A percentile compares a stretch with the other conserved stretches of the same genome.
phyloP scores from a whole-genome alignment of 2,329 filamentous ascomycete species.

The Exophiala oligosperma region DNA sequence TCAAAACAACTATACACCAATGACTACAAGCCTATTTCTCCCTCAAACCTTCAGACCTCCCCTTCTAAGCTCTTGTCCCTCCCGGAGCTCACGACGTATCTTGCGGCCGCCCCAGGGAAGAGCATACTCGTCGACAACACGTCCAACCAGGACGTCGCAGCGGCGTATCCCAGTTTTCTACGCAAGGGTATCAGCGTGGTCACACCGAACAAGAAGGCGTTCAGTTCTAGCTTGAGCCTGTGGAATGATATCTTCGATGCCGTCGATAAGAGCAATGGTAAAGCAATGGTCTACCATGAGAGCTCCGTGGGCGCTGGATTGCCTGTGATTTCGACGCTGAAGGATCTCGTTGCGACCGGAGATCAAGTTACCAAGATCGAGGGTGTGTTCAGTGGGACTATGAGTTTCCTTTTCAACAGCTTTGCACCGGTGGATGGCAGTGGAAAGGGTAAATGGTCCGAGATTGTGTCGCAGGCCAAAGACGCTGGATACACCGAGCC shows the following conservation, averaged over 20 bases:
- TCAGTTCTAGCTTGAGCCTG: slow-evolving; percentile 75
- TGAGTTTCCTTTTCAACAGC: slow-evolving; percentile 97
- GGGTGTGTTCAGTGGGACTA: slow-evolving; percentile 95
- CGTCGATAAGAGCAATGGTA: slow-evolving; percentile 44
- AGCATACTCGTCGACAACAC: slow-evolving; percentile 94
- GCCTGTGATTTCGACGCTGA: slow-evolving; percentile 88
- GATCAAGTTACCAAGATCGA: slow-evolving; percentile 91
- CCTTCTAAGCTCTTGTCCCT: slow-evolving; percentile 65
- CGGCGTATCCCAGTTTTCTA: slow-evolving; percentile 78
- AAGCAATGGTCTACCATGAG: slow-evolving; percentile 89
- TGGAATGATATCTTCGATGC: slow-evolving; percentile 90
- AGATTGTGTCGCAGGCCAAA: slow-evolving; percentile 89
- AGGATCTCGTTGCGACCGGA: slow-evolving; percentile 91
- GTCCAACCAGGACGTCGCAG: slow-evolving; percentile 81
- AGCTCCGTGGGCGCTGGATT: slow-evolving; percentile 91
- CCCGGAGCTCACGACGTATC: slow-evolving; percentile 72
- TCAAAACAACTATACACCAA: slow-evolving; percentile 73
- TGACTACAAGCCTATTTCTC: slow-evolving; percentile 58
- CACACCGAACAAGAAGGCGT: slow-evolving; percentile 98
- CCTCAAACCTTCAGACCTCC: slow-evolving; percentile 62
- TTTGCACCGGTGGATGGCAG: slow-evolving; percentile 79
- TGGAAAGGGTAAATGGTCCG: slow-evolving; percentile 77
- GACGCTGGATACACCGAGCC: slow-evolving; percentile 89
- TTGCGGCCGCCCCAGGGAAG: slow-evolving; percentile 74
- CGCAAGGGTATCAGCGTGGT: slow-evolving; percentile 83